A percentile compares a stretch with the other conserved stretches of the same genome.
Evolutionary conservation across 805 yeast species (phyloP).

Genomic region (Isabelozyma rhagii): DNA sequence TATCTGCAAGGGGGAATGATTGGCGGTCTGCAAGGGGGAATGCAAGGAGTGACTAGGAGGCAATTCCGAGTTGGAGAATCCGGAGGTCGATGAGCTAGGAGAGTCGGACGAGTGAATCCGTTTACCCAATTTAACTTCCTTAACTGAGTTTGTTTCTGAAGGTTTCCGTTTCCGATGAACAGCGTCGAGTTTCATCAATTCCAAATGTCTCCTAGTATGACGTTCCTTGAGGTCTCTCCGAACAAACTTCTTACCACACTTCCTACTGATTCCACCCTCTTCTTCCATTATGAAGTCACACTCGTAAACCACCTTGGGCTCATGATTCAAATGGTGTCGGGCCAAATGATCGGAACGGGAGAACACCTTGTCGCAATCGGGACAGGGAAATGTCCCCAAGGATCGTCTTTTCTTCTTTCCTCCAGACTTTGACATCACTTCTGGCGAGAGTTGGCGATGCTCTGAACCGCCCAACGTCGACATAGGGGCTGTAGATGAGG

Average conservation of each 20-base stretch:
- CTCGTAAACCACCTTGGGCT: slow-evolving; percentile 48
- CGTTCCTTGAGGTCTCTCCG: slow-evolving; percentile 53
- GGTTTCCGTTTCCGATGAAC: neutral
- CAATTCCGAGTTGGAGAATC: neutral
- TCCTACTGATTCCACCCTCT: slow-evolving; percentile 32
- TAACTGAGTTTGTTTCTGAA: neutral
- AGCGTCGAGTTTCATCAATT: slow-evolving; percentile 1
- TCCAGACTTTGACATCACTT: neutral
- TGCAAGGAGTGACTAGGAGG: neutral
- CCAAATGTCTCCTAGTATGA: slow-evolving; percentile 29
- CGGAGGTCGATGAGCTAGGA: neutral
- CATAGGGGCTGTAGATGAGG: neutral
- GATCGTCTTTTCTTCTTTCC: slow-evolving; percentile 21
- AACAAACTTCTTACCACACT: slow-evolving; percentile 61
- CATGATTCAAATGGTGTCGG: slow-evolving; percentile 61
- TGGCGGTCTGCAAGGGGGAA: slow-evolving; percentile 3
- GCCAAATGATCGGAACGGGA: slow-evolving; percentile 63
- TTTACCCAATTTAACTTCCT: neutral
- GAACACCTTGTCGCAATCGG: slow-evolving; percentile 53
- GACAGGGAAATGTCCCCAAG: slow-evolving; percentile 31
- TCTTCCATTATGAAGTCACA: slow-evolving; percentile 52
- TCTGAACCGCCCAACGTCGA: slow-evolving; percentile 4
- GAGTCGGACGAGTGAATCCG: neutral
- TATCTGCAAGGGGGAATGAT: slow-evolving; percentile 5
- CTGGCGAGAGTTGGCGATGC: neutral